Evolutionary conservation across 345 rosid species (phyloP).

Genomic region (Sisymbrium irio): DNA sequence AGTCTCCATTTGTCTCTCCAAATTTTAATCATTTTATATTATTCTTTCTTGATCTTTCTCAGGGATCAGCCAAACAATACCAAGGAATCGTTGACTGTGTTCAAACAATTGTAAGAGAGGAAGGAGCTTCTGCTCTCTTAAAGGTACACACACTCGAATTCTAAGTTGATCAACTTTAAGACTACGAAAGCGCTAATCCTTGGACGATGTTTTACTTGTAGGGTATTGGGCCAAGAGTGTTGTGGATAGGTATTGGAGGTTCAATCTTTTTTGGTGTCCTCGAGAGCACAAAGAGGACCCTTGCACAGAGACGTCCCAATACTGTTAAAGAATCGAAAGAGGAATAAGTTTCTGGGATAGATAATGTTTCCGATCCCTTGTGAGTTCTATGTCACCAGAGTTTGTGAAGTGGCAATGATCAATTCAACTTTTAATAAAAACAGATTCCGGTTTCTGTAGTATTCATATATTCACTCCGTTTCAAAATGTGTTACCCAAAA

Average conservation of each 20-base stretch:
- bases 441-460: too few species aligned
- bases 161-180: background rate
- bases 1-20: background rate
- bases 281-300: slow-evolving; percentile 73
- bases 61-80: slow-evolving; percentile 87
- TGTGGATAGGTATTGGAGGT: slow-evolving; percentile 95
- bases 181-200: background rate
- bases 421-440: background rate
- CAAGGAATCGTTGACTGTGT: slow-evolving; percentile 87
- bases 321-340: slow-evolving; percentile 31
- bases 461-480: too few species aligned
- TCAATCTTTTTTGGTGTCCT: slow-evolving; percentile 87
- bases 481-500: too few species aligned
- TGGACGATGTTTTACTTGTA: slow-evolving; percentile 16
- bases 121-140: slow-evolving; percentile 83
- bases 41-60: background rate
- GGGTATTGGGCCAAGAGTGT: slow-evolving; percentile 87
- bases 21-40: background rate
- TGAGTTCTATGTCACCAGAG: slow-evolving; percentile 3
- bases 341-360: slow-evolving; percentile 17
- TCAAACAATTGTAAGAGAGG: slow-evolving; percentile 72
- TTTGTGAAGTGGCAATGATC: slow-evolving; percentile 3
- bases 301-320: slow-evolving; percentile 52
- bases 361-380: background rate
- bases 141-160: slow-evolving; percentile 47